phyloP scores from a whole-genome alignment of 441 rosid species.

The Syzygium malaccense region DNA sequence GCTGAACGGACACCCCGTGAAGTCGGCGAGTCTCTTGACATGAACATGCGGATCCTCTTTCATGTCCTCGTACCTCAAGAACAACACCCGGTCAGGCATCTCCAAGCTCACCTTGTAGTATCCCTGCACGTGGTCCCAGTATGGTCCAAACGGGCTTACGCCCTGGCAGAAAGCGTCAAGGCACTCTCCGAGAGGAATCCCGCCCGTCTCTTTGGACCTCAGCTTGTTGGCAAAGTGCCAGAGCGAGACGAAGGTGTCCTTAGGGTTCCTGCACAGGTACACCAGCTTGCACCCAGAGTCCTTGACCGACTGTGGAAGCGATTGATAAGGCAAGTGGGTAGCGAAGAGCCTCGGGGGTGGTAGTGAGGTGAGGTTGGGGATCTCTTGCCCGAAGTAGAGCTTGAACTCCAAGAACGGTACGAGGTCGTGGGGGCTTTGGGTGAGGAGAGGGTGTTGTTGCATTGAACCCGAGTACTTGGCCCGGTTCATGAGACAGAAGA shows the following conservation, averaged over 20 bases:
- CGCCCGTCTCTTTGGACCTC: not conserved
- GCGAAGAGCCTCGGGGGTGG: not conserved
- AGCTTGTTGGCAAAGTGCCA: not conserved
- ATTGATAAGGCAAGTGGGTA: not conserved
- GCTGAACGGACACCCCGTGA: slow-evolving; percentile 18
- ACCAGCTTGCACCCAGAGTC: not conserved
- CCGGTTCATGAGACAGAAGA: not conserved
- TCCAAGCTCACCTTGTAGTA: slow-evolving; percentile 10
- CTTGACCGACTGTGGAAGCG: not conserved
- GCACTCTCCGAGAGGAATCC: not conserved
- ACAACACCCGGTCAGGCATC: slow-evolving; percentile 11
- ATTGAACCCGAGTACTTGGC: not conserved
- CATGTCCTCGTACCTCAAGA: slow-evolving; percentile 20
- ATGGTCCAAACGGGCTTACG: slow-evolving; percentile 6
- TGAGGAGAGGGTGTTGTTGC: not conserved
- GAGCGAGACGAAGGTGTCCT: not conserved
- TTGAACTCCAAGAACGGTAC: not conserved
- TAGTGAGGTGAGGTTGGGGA: not conserved
- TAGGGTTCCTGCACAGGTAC: not conserved
- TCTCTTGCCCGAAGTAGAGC: not conserved
- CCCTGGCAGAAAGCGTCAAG: slow-evolving; percentile 18
- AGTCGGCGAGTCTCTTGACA: slow-evolving; percentile 12
- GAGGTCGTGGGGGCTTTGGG: not conserved
- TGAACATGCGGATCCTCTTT: not conserved
- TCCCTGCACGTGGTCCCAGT: slow-evolving; percentile 9